Base-by-base conservation (phyloP, 1,139 yeast species). In the Williopsis jadinii region DNA sequence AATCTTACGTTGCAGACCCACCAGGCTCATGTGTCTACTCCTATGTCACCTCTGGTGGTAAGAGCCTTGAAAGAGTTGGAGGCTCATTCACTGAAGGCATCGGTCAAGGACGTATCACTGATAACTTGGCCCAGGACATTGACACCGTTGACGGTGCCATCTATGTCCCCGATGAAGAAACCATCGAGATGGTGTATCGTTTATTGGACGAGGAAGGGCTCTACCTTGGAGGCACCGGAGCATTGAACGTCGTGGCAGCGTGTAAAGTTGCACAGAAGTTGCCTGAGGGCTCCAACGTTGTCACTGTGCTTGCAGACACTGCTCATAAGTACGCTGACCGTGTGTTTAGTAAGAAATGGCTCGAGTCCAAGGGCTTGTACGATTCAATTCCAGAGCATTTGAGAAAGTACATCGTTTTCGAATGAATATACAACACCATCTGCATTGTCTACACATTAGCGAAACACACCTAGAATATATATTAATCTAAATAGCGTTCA, bases 51-150 rank as follows among this genome's bases (percentile, higher is more conserved):
- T 71, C 84, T 9, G 75, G 77, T 12, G 87, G 88, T 15, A 67
- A 77, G 54, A 69, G 73, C 36, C 63, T 76, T 53, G 77, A 75
- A 32, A 72, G 88, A 53, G 76, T 77, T 3, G 96, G 96, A 27
- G 75, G 84, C 3, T 84, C 95, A 1, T 87, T 90, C 62, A 88
- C 96, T 13, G 97, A 88, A 64, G 97, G 97, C 33, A 86, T 88
- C 63, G 97, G 97, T 31, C 97, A 88, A 64, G 96, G 95, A 37
- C 74, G 97, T 54, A 83, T 88, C 53, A 88, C 97, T 9, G 84
- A 77, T 48, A 88, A 88, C 60, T 72, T 88, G 63, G 69, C 70
- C 33, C 85, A 80, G 32, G 95, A 86, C 49, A 64, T 87, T 30
- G 81, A 73, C 13, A 56, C 75, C 19, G 73, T 85, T 38, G 84